A percentile compares a stretch with the other conserved stretches of the same genome.
Evolutionary conservation across 2,329 filamentous ascomycete species (phyloP).

Genomic region (Xylaria sp.): DNA sequence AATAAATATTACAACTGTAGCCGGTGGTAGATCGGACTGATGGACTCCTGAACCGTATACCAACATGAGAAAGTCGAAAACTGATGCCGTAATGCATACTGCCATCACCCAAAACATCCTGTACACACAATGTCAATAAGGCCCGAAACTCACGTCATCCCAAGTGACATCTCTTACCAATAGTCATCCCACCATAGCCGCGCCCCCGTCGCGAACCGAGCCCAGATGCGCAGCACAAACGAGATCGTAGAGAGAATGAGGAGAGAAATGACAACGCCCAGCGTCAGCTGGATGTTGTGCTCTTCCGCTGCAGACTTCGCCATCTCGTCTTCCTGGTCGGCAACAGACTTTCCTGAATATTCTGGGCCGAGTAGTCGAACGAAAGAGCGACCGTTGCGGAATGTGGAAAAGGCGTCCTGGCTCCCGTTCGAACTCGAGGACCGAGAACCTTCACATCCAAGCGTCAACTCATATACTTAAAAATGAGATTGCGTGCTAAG

Average conservation of each 20-base stretch:
- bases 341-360: conserved; percentile 14
- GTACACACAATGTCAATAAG: conserved; percentile 21
- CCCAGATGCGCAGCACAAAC: conserved; percentile 45
- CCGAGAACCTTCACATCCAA: conserved; percentile 14
- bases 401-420: conserved; percentile 14
- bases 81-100: conserved; percentile 43
- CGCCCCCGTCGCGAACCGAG: conserved; percentile 41
- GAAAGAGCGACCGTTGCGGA: conserved; percentile 19
- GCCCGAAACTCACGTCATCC: background rate
- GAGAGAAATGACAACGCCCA: conserved; percentile 46
- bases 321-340: conserved; percentile 31
- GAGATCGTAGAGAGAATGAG: conserved; percentile 44
- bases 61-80: conserved; percentile 43
- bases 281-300: conserved; percentile 44
- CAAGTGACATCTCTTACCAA: conserved; percentile 33
- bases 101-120: conserved; percentile 47
- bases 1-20: conserved; percentile 40
- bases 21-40: conserved; percentile 39
- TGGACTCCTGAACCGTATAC: conserved; percentile 44
- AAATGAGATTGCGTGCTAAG: background rate
- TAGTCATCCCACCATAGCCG: conserved; percentile 48
- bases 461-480: conserved; percentile 25
- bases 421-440: conserved; percentile 22
- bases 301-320: conserved; percentile 38
- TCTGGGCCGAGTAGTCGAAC: conserved; percentile 12